Percentiles rank a stretch among this genome's conserved stretches.
Conservation (phyloP, 805 yeast genomes). For the Brettanomyces bruxellensis region DNA sequence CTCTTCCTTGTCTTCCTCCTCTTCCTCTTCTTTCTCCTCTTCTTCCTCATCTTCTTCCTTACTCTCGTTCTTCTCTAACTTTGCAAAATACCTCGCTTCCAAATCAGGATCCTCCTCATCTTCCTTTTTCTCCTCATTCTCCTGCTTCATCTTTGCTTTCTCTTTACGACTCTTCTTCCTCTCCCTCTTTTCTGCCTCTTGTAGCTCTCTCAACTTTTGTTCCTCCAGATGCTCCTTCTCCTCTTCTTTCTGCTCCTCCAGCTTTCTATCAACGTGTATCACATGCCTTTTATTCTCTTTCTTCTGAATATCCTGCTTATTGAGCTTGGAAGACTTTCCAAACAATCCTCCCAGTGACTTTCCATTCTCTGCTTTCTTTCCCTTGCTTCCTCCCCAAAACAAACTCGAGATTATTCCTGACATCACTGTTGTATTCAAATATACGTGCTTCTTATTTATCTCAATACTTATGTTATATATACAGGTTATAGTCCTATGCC, state of each 20-base stretch:
- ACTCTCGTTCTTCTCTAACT: conserved; percentile 34
- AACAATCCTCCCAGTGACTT: conserved; percentile 21
- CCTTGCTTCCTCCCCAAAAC: background rate
- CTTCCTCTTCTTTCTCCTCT: conserved; percentile 7
- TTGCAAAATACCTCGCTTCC: conserved; percentile 45
- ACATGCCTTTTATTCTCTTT: conserved; percentile 3
- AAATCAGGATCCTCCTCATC: conserved; percentile 36
- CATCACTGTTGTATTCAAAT: background rate
- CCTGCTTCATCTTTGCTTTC: conserved; percentile 16
- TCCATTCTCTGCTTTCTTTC: background rate
- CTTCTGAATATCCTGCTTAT: conserved; percentile 18
- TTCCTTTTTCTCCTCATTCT: conserved; percentile 7
- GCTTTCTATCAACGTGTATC: conserved; percentile 8
- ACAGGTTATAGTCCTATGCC: too few species aligned
- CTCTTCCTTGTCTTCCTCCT: conserved; percentile 10
- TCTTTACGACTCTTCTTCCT: conserved; percentile 6
- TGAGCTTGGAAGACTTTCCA: conserved; percentile 36
- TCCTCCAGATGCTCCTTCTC: conserved; percentile 20
- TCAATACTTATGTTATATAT: too few species aligned
- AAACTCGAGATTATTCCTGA: background rate
- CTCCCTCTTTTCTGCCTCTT: conserved; percentile 2
- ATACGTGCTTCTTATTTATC: background rate
- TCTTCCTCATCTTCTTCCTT: conserved; percentile 11
- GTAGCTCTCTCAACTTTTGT: conserved; percentile 10
- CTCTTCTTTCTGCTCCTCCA: conserved; percentile 1